These are phyloP conservation scores for Effrenium voratum DNA, from an alignment of 73 alveolate genomes.

Conservation along the genomic window DNA sequence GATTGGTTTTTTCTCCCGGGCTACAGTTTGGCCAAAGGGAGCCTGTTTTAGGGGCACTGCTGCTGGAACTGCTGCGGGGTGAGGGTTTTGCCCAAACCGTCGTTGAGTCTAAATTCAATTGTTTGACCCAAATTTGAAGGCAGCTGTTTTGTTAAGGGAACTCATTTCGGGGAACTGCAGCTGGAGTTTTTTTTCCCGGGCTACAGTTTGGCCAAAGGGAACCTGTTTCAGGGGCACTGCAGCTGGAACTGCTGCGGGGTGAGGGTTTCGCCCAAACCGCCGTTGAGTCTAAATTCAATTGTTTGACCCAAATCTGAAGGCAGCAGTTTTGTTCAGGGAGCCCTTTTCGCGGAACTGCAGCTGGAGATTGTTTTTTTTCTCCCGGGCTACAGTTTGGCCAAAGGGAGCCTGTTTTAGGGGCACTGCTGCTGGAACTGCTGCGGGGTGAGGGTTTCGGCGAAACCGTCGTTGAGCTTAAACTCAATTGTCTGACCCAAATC, in stretches of 20 bases:
- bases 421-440: too few species aligned
- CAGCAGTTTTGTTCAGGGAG: background rate
- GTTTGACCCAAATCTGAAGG: background rate
- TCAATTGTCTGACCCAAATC: background rate
- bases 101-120: background rate
- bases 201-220: too few species aligned
- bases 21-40: too few species aligned
- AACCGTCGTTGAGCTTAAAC: background rate
- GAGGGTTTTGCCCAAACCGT: background rate
- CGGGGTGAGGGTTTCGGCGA: constrained; percentile 6
- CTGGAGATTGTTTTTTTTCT: too few species aligned
- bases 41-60: too few species aligned
- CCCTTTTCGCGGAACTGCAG: background rate
- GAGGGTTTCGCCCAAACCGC: background rate
- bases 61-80: too few species aligned
- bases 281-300: background rate
- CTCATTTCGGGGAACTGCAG: background rate
- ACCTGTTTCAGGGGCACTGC: too few species aligned
- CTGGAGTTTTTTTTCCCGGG: too few species aligned
- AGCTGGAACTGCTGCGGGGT: too few species aligned
- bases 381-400: too few species aligned
- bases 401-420: too few species aligned
- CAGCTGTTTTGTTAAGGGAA: background rate
- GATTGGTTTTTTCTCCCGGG: too few species aligned
- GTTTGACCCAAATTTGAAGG: background rate